Conservation (phyloP, 2,329 filamentous ascomycete species). For the Beauveria sp. region DNA sequence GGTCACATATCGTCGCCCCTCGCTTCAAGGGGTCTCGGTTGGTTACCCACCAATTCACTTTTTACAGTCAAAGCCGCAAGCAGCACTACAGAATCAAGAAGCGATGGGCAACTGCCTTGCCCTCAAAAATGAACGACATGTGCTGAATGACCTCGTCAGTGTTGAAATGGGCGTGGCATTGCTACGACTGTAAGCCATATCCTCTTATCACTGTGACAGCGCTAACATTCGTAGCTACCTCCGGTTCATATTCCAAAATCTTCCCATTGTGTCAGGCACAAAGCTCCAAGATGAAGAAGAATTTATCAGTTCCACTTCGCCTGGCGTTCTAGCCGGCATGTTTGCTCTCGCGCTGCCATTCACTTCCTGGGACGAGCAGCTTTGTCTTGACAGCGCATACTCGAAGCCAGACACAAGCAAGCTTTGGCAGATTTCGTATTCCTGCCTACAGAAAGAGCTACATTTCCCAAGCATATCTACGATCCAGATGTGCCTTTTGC, state of each 20-base stretch:
- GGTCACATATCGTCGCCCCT: conserved; percentile 15
- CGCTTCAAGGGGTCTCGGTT: background rate
- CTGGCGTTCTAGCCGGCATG: conserved; percentile 14
- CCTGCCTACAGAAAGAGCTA: conserved; percentile 16
- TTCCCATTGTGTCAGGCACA: conserved; percentile 16
- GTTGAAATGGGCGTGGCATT: conserved; percentile 12
- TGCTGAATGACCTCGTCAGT: conserved; percentile 13
- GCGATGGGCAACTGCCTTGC: conserved; percentile 9
- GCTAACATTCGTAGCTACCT: conserved; percentile 2
- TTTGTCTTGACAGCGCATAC: conserved; percentile 17
- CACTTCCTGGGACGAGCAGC: conserved; percentile 15
- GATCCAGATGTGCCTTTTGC: conserved; percentile 14
- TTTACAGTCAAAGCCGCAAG: conserved; percentile 12
- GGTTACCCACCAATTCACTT: conserved; percentile 13
- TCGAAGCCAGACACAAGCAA: conserved; percentile 13
- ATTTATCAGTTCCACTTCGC: conserved; percentile 14
- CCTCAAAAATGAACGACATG: conserved; percentile 6
- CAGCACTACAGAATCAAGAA: conserved; percentile 7
- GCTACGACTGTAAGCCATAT: conserved; percentile 13
- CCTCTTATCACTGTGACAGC: background rate
- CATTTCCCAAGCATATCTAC: conserved; percentile 15
- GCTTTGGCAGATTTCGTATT: conserved; percentile 16
- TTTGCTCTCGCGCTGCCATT: conserved; percentile 17
- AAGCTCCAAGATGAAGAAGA: conserved; percentile 9
- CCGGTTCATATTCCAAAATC: conserved; percentile 15